Evolutionary conservation across 106 monocot genomes (phyloP).

Genomic region (Cymbidium sinense): DNA sequence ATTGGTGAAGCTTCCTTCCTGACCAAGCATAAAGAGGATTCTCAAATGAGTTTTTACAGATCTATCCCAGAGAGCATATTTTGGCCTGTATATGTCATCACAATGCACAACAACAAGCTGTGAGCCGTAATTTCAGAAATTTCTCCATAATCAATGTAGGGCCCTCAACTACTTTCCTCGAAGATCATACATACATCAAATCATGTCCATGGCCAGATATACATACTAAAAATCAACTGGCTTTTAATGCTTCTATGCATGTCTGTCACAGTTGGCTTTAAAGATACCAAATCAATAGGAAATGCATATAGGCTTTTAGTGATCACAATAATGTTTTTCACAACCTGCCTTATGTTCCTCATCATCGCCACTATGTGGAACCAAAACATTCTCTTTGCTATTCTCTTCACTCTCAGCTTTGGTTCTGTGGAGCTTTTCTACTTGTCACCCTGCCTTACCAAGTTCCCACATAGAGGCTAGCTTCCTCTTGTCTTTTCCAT

Average conservation of each 20-base stretch:
- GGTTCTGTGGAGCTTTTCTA: too few relatives aligned
- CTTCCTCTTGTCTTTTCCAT: slow-evolving; percentile 56
- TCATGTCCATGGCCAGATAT: slow-evolving; percentile 74
- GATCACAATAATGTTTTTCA: too few relatives aligned
- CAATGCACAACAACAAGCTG: slow-evolving; percentile 62
- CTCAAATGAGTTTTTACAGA: slow-evolving; percentile 60
- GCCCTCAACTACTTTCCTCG: slow-evolving; percentile 66
- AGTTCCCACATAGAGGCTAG: slow-evolving; percentile 69
- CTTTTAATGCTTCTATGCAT: slow-evolving; percentile 63
- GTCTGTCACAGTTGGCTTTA: slow-evolving; percentile 57
- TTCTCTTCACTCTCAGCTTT: too few relatives aligned
- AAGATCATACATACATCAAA: slow-evolving; percentile 80
- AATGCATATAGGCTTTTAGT: slow-evolving; percentile 96
- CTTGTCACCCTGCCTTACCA: slow-evolving; percentile 60
- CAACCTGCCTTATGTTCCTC: too few relatives aligned
- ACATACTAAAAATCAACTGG: slow-evolving; percentile 92
- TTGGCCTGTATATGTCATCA: slow-evolving; percentile 76
- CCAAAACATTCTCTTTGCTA: too few relatives aligned
- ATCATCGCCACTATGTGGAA: too few relatives aligned
- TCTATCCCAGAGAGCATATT: slow-evolving; percentile 64
- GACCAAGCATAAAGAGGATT: slow-evolving; percentile 55
- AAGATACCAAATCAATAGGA: slow-evolving; percentile 53
- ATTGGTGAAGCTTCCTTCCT: slow-evolving; percentile 88
- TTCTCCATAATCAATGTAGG: slow-evolving; percentile 76
- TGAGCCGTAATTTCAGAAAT: slow-evolving; percentile 84